Evolutionary conservation across 345 rosid species (phyloP).

Genomic region (Syzygium aromaticum): DNA sequence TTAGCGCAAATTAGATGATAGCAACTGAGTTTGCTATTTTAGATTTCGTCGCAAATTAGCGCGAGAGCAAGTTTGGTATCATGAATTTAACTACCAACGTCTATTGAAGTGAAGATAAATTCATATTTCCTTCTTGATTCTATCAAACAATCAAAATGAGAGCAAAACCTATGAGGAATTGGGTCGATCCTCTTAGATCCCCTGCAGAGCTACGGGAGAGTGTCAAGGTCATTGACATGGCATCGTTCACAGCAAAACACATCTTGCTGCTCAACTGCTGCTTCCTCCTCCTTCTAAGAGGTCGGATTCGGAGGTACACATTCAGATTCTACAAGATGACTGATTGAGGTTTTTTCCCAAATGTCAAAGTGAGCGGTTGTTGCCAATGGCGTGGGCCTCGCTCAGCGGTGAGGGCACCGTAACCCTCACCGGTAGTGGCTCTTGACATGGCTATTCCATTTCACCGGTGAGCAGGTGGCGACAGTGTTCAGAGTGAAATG

Average conservation of each 20-base stretch:
- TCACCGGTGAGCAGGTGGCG: neutral
- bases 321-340: slow-evolving; percentile 23
- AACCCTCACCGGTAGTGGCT: slow-evolving; percentile 8
- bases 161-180: slow-evolving; percentile 63
- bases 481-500: neutral
- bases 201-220: slow-evolving; percentile 51
- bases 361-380: slow-evolving; percentile 12
- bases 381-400: slow-evolving; percentile 47
- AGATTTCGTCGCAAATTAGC: too few species aligned
- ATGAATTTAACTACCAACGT: neutral
- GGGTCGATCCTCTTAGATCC: slow-evolving; percentile 48
- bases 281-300: slow-evolving; percentile 15
- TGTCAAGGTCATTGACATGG: slow-evolving; percentile 46
- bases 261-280: slow-evolving; percentile 8
- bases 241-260: slow-evolving; percentile 39
- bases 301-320: slow-evolving; percentile 61
- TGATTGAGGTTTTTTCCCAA: neutral
- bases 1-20: too few species aligned
- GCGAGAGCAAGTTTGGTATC: neutral
- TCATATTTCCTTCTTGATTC: neutral
- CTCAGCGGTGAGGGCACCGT: slow-evolving; percentile 66
- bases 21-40: too few species aligned
- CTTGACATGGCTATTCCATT: neutral
- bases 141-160: neutral
- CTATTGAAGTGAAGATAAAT: neutral